Evolutionary conservation across 306 rosid species (phyloP).

Genomic region (Alnus rubra): DNA sequence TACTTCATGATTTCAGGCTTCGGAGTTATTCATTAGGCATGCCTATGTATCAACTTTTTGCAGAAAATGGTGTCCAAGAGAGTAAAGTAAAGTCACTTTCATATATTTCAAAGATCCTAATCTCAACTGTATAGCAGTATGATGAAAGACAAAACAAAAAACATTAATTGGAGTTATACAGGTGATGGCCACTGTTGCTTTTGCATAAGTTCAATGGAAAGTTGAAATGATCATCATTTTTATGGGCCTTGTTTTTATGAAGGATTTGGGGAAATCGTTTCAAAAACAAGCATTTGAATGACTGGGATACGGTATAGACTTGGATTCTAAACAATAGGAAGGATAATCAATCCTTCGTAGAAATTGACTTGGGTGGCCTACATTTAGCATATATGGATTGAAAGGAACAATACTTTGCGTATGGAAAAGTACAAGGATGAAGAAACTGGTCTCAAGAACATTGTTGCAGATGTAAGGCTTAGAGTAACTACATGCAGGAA

Average conservation of each 20-base stretch:
- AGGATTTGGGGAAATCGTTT: background rate
- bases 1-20: constrained; percentile 20
- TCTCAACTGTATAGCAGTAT: background rate
- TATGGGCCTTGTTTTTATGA: background rate
- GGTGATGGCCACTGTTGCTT: background rate
- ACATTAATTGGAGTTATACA: background rate
- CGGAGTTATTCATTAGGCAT: constrained; percentile 42
- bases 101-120: background rate
- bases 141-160: background rate
- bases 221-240: background rate
- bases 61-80: constrained; percentile 14
- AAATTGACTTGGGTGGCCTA: background rate
- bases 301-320: background rate
- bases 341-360: background rate
- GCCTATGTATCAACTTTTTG: constrained; percentile 39
- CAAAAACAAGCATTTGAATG: background rate
- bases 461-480: background rate
- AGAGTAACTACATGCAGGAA: background rate
- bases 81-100: constrained; percentile 9
- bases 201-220: background rate
- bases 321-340: background rate
- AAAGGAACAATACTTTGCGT: too few relatives aligned
- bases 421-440: too few relatives aligned
- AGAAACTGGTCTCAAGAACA: background rate
- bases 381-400: too few relatives aligned